Evolutionary conservation across 148 eudicot genomes (phyloP).

Genomic region (Rhododendron molle): DNA sequence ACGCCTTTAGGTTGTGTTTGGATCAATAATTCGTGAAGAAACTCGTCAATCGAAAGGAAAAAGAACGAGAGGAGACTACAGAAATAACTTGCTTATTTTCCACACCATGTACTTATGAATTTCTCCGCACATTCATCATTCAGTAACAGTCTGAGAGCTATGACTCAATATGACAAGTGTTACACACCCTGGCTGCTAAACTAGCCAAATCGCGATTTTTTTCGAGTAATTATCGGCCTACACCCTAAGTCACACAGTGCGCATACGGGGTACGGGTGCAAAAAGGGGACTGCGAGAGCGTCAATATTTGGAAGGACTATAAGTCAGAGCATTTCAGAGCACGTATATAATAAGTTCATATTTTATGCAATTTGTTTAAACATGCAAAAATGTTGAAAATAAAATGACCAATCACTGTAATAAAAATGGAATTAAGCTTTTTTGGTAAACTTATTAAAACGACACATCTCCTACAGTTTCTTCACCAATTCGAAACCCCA

Average conservation of each 20-base stretch:
- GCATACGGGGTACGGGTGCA: too few species aligned
- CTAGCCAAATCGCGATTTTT: not conserved
- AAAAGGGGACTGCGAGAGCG: too few species aligned
- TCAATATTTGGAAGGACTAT: too few species aligned
- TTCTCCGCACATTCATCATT: not conserved
- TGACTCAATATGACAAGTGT: too few species aligned
- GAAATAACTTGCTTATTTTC: not conserved
- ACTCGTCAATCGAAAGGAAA: not conserved
- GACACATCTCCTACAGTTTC: not conserved
- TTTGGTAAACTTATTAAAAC: not conserved
- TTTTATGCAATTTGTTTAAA: too few species aligned
- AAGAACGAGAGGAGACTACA: not conserved
- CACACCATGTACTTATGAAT: not conserved
- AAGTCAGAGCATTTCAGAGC: too few species aligned
- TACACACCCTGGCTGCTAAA: not conserved
- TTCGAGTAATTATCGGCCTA: not conserved
- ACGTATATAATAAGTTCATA: not conserved
- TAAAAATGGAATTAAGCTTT: not conserved
- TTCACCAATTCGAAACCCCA: not conserved
- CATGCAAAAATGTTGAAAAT: too few species aligned
- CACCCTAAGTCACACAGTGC: too few species aligned
- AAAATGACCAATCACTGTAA: not conserved
- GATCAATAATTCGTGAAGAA: not conserved
- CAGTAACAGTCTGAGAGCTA: not conserved
- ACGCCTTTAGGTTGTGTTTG: not conserved